These are phyloP conservation scores for Pyropia haitanensis DNA, from an alignment of 23 red algal species.

Conservation along the genomic window DNA sequence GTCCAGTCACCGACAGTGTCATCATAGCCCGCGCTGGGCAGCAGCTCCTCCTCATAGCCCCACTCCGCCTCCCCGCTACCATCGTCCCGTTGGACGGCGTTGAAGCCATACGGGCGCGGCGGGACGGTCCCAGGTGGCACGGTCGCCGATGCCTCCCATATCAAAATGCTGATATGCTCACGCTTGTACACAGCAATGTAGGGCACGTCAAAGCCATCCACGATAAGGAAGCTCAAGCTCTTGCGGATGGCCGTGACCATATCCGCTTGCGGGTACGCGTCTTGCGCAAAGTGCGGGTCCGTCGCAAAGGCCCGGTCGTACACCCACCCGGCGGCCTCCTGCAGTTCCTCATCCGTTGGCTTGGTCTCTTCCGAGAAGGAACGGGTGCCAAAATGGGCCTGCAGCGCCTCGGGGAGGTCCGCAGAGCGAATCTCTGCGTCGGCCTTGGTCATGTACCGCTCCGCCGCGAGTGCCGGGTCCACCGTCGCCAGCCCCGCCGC, in stretches of 20 bases:
- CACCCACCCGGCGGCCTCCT: constrained; percentile 8
- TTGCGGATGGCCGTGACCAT: constrained; percentile 1
- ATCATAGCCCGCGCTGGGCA: too few species aligned
- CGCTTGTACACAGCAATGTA: constrained; percentile 13
- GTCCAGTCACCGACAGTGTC: too few species aligned
- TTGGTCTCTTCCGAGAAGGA: too few species aligned
- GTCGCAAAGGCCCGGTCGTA: constrained; percentile 7
- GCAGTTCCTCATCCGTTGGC: constrained; percentile 4
- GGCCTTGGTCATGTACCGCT: background rate
- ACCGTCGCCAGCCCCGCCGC: background rate
- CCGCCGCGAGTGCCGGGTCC: constrained; percentile 1
- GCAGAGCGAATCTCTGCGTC: background rate
- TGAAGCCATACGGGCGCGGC: too few species aligned
- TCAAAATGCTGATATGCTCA: background rate
- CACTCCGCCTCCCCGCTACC: too few species aligned
- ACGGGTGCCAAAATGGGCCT: too few species aligned
- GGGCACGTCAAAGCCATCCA: constrained; percentile 16
- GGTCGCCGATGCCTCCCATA: too few species aligned
- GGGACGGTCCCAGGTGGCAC: too few species aligned
- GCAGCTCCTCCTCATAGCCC: too few species aligned
- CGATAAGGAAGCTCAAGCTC: constrained; percentile 4
- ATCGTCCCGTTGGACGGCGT: too few species aligned
- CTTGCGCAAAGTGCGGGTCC: constrained; percentile 1
- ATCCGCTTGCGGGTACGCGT: background rate
- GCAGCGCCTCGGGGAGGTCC: too few species aligned